phyloP scores from a whole-genome alignment of 345 rosid species.

The Melastoma malabathricum region DNA sequence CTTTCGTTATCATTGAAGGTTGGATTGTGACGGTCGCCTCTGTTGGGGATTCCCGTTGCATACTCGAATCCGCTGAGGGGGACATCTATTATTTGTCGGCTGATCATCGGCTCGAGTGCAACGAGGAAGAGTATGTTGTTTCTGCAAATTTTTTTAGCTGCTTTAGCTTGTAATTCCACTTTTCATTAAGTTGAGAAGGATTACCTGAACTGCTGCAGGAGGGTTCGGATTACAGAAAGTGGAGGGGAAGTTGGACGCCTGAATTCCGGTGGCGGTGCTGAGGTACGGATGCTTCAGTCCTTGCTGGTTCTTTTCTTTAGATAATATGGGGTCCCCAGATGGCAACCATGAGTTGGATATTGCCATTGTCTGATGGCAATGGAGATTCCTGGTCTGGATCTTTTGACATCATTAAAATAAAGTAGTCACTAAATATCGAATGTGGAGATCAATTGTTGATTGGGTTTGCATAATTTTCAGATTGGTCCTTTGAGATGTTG shows the following conservation, averaged over 20 bases:
- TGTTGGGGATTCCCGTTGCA: conserved; percentile 96
- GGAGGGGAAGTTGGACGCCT: conserved; percentile 99
- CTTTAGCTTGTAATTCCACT: conserved; percentile 6
- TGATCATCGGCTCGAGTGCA: conserved; percentile 94
- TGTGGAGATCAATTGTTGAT: no score
- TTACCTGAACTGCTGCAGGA: conserved; percentile 33
- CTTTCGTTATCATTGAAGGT: conserved; percentile 87
- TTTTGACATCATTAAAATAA: no score
- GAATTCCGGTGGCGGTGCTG: conserved; percentile 95
- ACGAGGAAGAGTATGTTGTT: conserved; percentile 76
- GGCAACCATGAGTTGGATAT: no score
- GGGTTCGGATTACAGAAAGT: conserved; percentile 81
- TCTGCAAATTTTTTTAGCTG: not conserved
- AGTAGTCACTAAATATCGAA: no score
- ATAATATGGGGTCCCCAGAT: not conserved
- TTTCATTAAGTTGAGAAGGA: conserved; percentile 1
- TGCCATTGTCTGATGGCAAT: no score
- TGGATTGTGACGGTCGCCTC: conserved; percentile 93
- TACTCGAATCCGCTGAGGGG: conserved; percentile 95
- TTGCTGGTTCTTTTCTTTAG: conserved; percentile 2
- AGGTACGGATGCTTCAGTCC: conserved; percentile 38
- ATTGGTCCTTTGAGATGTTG: conserved; percentile 99
- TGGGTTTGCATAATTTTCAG: conserved; percentile 18
- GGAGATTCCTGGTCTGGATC: no score
- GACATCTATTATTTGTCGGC: conserved; percentile 79